Evolutionary conservation across 2,329 filamentous ascomycete species (phyloP).

Genomic region (Pseudonectria foliicola): DNA sequence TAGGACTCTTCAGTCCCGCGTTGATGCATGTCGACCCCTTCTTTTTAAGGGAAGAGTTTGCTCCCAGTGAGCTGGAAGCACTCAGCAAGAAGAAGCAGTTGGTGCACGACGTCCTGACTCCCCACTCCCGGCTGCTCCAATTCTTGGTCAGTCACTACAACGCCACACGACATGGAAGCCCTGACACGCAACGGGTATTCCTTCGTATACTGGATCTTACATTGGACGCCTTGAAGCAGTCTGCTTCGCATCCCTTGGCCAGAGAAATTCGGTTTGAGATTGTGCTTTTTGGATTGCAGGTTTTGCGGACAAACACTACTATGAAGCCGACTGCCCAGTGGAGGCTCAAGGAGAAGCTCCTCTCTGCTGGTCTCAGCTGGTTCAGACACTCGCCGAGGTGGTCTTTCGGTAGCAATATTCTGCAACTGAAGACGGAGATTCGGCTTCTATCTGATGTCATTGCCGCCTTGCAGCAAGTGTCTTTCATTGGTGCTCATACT

Average conservation of each 20-base stretch:
- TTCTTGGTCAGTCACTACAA: conserved; percentile 95
- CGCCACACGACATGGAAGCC: conserved; percentile 77
- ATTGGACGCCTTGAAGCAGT: conserved; percentile 63
- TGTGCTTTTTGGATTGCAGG: conserved; percentile 71
- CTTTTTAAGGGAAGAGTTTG: conserved; percentile 84
- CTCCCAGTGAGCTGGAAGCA: conserved; percentile 74
- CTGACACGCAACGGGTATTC: conserved; percentile 76
- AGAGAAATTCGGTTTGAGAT: conserved; percentile 89
- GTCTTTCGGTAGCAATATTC: conserved; percentile 90
- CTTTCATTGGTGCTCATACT: conserved; percentile 48
- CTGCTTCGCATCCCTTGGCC: conserved; percentile 74
- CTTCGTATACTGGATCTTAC: conserved; percentile 74
- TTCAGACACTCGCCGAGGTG: conserved; percentile 77
- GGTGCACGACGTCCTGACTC: conserved; percentile 76
- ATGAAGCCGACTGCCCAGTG: conserved; percentile 60
- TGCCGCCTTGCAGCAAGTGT: conserved; percentile 55
- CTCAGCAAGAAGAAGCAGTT: conserved; percentile 69
- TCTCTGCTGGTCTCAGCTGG: conserved; percentile 84
- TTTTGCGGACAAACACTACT: conserved; percentile 66
- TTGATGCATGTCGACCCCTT: conserved; percentile 81
- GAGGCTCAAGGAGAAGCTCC: conserved; percentile 79
- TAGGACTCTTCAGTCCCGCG: conserved; percentile 71
- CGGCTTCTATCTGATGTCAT: conserved; percentile 73
- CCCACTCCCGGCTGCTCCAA: conserved; percentile 77
- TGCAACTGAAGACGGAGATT: conserved; percentile 91